phyloP scores from a whole-genome alignment of 164 flowering plant species.

The Umbilicus rupestris region DNA sequence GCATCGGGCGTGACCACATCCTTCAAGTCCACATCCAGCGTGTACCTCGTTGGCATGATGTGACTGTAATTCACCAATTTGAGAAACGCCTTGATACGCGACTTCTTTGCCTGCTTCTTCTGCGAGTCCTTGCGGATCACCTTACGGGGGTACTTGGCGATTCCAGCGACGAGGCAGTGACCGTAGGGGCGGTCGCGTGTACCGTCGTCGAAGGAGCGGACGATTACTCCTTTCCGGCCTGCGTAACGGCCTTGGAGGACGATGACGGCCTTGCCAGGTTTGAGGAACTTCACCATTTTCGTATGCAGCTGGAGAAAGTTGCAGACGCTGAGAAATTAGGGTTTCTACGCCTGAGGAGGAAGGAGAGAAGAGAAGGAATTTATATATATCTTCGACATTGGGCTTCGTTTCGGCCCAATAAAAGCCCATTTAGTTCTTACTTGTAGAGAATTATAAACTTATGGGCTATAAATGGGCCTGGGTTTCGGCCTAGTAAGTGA shows the following conservation, averaged over 20 bases:
- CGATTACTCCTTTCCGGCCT: conserved; percentile 34
- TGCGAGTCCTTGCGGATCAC: conserved; percentile 8
- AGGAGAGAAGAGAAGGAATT: neutral
- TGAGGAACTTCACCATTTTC: conserved; percentile 35
- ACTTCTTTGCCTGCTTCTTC: conserved; percentile 6
- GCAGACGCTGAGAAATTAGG: neutral
- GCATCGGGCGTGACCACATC: conserved; percentile 18
- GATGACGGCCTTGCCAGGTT: conserved; percentile 32
- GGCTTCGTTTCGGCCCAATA: too few species aligned
- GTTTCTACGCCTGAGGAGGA: neutral
- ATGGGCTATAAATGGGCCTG: too few species aligned
- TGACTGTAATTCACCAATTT: conserved; percentile 9
- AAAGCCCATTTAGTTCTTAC: too few species aligned
- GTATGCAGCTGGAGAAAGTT: neutral
- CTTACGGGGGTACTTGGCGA: conserved; percentile 2
- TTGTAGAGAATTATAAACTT: too few species aligned
- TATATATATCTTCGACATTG: neutral
- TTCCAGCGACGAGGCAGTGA: conserved; percentile 8
- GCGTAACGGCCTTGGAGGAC: conserved; percentile 31
- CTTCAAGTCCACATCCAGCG: conserved; percentile 35
- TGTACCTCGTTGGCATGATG: conserved; percentile 37
- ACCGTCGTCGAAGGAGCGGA: conserved; percentile 8
- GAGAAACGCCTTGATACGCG: conserved; percentile 1
- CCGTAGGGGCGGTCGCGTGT: conserved; percentile 7
- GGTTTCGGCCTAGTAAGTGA: too few species aligned